Conservation (phyloP, 768 basidiomycete genomes). For the Glaciozyma martinii region DNA sequence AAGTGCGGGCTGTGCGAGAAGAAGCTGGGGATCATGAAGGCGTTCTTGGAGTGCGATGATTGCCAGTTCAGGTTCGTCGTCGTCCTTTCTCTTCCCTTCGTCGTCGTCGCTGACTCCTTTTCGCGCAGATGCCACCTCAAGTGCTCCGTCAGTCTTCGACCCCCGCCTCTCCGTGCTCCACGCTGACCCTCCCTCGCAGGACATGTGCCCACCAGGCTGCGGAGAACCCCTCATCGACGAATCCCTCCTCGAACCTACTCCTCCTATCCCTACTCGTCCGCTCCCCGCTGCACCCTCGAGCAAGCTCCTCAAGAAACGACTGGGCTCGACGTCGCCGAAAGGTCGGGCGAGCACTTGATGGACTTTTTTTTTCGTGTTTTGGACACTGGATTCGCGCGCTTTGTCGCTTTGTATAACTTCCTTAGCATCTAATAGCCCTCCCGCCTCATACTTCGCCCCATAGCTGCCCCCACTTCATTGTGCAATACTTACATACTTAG, state of each 20-base stretch:
- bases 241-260: not conserved
- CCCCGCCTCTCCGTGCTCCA: not conserved
- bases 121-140: constrained; percentile 23
- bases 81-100: not conserved
- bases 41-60: constrained; percentile 78
- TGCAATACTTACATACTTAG: too few species aligned
- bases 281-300: constrained; percentile 1
- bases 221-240: not conserved
- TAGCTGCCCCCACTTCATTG: too few species aligned
- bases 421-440: too few species aligned
- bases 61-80: constrained; percentile 60
- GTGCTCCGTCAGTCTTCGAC: constrained; percentile 9
- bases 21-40: constrained; percentile 69
- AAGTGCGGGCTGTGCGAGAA: constrained; percentile 78
- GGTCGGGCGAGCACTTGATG: too few species aligned
- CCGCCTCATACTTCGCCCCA: too few species aligned
- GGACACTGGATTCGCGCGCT: too few species aligned
- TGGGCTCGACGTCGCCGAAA: not conserved
- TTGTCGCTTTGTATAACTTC: too few species aligned
- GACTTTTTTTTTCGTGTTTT: too few species aligned
- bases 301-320: constrained; percentile 20
- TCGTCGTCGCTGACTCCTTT: not conserved
- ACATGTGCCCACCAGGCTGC: constrained; percentile 1
- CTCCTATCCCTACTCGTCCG: not conserved
- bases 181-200: not conserved